These are phyloP conservation scores for Colletotrichum spinosum DNA, from an alignment of 2,329 filamentous ascomycete genomes.

Conservation along the genomic window DNA sequence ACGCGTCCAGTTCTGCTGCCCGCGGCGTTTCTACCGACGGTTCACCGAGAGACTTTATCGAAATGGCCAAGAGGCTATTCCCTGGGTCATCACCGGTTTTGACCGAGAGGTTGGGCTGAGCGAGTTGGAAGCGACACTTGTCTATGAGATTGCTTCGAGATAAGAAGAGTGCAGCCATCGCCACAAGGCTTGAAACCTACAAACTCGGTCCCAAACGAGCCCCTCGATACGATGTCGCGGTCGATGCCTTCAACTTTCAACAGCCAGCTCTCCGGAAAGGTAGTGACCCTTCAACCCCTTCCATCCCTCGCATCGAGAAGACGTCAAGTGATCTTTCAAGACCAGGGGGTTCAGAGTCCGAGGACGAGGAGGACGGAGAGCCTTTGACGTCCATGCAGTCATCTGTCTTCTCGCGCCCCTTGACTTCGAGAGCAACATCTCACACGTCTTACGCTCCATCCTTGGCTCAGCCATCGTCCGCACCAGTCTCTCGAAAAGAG, in stretches of 20 bases:
- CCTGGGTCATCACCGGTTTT: slow-evolving; percentile 4
- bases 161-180: background rate
- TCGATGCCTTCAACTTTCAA: slow-evolving; percentile 25
- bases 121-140: slow-evolving; percentile 17
- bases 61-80: slow-evolving; percentile 10
- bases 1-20: background rate
- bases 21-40: background rate
- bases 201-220: slow-evolving; percentile 7
- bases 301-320: background rate
- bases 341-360: background rate
- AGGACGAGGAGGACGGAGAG: too few species aligned
- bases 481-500: too few species aligned
- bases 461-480: background rate
- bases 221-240: slow-evolving; percentile 10
- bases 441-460: slow-evolving; percentile 1
- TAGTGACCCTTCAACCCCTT: background rate
- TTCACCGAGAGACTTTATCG: background rate
- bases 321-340: background rate
- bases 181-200: background rate
- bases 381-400: background rate
- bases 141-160: slow-evolving; percentile 1
- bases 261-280: slow-evolving; percentile 13
- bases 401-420: slow-evolving; percentile 3
- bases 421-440: background rate
- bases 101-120: slow-evolving; percentile 7